Evolutionary conservation across 1,284 basidiomycete genomes (phyloP).

Genomic region (Coniferiporia weirii): DNA sequence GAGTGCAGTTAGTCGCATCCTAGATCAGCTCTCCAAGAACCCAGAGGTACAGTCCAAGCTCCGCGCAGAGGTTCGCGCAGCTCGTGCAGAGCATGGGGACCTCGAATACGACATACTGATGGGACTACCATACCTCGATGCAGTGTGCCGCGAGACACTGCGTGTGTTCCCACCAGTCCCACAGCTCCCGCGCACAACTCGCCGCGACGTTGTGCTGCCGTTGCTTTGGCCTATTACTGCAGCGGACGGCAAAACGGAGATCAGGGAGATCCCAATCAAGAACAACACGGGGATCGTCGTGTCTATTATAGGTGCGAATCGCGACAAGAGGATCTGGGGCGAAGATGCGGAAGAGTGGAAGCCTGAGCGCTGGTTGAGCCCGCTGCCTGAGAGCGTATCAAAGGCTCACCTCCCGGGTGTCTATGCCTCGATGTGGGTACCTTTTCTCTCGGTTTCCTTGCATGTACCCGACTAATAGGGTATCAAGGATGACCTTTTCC

Average conservation of each 20-base stretch:
- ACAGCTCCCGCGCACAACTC: neutral
- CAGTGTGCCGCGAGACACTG: constrained; percentile 35
- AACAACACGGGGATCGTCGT: constrained; percentile 11
- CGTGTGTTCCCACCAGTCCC: constrained; percentile 29
- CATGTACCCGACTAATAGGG: no score
- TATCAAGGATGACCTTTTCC: constrained; percentile 17
- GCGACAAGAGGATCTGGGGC: constrained; percentile 15
- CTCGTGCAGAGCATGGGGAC: constrained; percentile 19
- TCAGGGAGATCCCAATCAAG: constrained; percentile 10
- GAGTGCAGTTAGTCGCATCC: constrained; percentile 24
- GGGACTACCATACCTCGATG: constrained; percentile 34
- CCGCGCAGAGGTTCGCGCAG: constrained; percentile 26
- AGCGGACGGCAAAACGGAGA: constrained; percentile 12
- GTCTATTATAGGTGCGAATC: constrained; percentile 10
- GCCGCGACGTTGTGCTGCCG: constrained; percentile 12
- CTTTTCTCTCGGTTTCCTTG: neutral
- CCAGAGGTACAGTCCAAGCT: constrained; percentile 26
- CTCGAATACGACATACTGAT: constrained; percentile 33
- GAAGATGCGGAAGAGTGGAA: constrained; percentile 17
- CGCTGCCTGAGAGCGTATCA: constrained; percentile 7
- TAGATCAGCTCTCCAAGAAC: constrained; percentile 26
- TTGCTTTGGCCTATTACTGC: constrained; percentile 6
- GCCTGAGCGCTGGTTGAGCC: constrained; percentile 15
- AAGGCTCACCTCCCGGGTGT: constrained; percentile 12
- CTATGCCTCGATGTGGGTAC: constrained; percentile 11